Evolutionary conservation across 2,329 filamentous ascomycete species (phyloP), one percentile per base, ranked within the genome.

Genomic region (Colletotrichum camelliae): DNA sequence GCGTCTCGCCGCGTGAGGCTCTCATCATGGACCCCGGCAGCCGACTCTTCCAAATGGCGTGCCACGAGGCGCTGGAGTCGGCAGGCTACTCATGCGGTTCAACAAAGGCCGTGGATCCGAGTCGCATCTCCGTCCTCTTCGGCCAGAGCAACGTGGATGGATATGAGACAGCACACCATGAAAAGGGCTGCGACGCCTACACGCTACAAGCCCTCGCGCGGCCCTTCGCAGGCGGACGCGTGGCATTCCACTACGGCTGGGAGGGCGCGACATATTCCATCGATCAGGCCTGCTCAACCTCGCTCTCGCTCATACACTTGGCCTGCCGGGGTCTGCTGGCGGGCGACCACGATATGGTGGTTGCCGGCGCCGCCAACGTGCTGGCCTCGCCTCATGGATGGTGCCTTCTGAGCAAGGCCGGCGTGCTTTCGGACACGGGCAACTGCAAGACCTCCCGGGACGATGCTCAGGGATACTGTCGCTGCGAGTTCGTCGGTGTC

Each of bases 401-500:
- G 37, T 21, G 18, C 5, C 15, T 29, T 27, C 76, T 82, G 3
- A 78, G 79, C 16, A 77, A 65, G 4, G 77, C 72, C 1, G 73
- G 73, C 3, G 82, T 85, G 21, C 77, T 83, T 2, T 83, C 80
- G 68, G 76, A 79, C 6, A 82, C 81, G 0, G 84, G 84, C 0
- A 76, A 80, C 37, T 84, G 81, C 65, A 83, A 82, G 71, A 78
- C 84, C 0, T 86, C 84, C 57, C 83, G 84, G 31, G 77, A 73
- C 3, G 12, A 27, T 1, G 82, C 81, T 2, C 84, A 89, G 69
- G 90, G 90, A 0, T 91, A 91, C 77, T 88, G 85, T 10, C 84
- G 89, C 2, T 87, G 85, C 0, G 90, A 91, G 58, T 89, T 87
- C 0, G 80, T 84, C 1, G 87, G 80, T 0, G 77, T 83, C 0